A percentile compares a stretch with the other conserved stretches of the same genome.
Conservation (phyloP, 2,329 filamentous ascomycete genomes). For the Thermoascus crustaceus region DNA sequence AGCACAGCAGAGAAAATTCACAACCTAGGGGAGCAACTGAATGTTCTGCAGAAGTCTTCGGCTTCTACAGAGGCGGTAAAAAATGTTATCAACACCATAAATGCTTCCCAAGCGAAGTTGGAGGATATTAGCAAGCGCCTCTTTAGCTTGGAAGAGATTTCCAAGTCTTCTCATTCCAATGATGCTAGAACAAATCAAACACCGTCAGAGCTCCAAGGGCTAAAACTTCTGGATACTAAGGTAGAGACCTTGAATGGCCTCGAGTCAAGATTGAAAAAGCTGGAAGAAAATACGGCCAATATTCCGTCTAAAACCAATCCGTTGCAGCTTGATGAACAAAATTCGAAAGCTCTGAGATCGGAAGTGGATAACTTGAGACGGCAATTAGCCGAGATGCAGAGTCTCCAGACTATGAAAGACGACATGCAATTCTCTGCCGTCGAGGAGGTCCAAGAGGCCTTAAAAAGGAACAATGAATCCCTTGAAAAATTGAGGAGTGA, state of each 20-base stretch:
- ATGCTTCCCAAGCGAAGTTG: not conserved
- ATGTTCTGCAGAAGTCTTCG: not conserved
- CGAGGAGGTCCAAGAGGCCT: slow-evolving; percentile 12
- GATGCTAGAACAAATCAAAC: not conserved
- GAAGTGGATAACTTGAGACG: slow-evolving; percentile 4
- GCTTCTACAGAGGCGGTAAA: not conserved
- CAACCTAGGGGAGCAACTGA: not conserved
- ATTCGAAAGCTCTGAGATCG: not conserved
- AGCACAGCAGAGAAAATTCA: not conserved
- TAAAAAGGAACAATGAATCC: too few relatives aligned
- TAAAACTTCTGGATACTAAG: too few relatives aligned
- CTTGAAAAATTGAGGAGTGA: too few relatives aligned
- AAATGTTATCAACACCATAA: not conserved
- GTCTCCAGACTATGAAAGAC: slow-evolving; percentile 15
- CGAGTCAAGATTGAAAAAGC: too few relatives aligned
- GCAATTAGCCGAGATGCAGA: slow-evolving; percentile 7
- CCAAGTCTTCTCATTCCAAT: not conserved
- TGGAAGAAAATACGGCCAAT: too few relatives aligned
- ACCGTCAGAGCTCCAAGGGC: too few relatives aligned
- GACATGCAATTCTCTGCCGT: slow-evolving; percentile 13
- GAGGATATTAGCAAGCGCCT: slow-evolving; percentile 1
- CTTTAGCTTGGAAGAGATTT: not conserved
- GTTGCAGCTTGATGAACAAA: too few relatives aligned
- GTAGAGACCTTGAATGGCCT: too few relatives aligned
- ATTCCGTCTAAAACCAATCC: too few relatives aligned